phyloP scores from a whole-genome alignment of 2,329 filamentous ascomycete genomes.

The Endothia cerciana region DNA sequence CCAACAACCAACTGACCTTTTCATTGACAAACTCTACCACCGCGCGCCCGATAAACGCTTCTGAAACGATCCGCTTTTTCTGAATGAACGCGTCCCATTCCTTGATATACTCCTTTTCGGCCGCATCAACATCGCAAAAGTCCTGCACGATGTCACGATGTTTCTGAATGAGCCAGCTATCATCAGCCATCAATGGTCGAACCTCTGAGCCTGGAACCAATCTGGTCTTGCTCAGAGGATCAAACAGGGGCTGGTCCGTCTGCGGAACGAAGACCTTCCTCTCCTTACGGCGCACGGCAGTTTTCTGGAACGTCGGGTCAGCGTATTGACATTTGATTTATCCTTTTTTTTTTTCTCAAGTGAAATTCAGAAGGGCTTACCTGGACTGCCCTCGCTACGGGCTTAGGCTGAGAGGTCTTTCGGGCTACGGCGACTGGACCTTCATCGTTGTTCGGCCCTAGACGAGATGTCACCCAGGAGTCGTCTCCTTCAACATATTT shows the following conservation, averaged over 20 bases:
- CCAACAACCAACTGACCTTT: constrained; percentile 57
- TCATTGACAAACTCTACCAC: constrained; percentile 56
- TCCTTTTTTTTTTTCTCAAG: not conserved
- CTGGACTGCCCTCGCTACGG: constrained; percentile 9
- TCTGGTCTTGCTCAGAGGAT: constrained; percentile 58
- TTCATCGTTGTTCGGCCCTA: constrained; percentile 44
- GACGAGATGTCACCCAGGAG: constrained; percentile 49
- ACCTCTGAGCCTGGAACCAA: constrained; percentile 54
- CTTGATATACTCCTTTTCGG: constrained; percentile 62
- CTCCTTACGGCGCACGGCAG: constrained; percentile 28
- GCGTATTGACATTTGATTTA: not conserved
- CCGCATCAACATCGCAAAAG: constrained; percentile 57
- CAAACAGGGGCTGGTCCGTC: constrained; percentile 58
- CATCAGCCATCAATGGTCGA: constrained; percentile 49
- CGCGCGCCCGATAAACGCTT: constrained; percentile 54
- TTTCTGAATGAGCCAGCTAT: constrained; percentile 61
- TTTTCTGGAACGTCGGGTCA: constrained; percentile 18
- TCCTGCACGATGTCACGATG: constrained; percentile 61
- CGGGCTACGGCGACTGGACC: constrained; percentile 9
- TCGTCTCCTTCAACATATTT: constrained; percentile 50
- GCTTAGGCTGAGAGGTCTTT: constrained; percentile 20
- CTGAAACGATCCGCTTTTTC: constrained; percentile 53
- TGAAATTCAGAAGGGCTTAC: constrained; percentile 8
- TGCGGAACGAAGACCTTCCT: constrained; percentile 51
- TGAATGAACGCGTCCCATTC: constrained; percentile 63